A percentile compares a stretch with the other conserved stretches of the same genome.
Conservation (phyloP, 106 monocot species). For the Acorus gramineus region DNA sequence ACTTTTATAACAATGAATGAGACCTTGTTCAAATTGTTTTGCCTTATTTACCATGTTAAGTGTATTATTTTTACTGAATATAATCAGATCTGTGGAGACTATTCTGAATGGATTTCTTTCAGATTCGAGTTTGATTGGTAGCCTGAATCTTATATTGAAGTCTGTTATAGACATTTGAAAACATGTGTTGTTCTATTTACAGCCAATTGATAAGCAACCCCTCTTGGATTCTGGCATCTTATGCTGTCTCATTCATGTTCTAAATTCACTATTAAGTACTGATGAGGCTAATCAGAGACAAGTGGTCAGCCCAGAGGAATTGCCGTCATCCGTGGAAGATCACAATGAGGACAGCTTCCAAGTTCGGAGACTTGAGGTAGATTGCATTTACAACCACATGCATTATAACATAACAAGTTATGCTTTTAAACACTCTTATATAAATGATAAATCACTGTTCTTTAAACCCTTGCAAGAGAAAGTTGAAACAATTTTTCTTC, state of each 20-base stretch:
- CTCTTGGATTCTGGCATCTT: constrained; percentile 97
- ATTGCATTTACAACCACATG: background rate
- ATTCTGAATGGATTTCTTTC: background rate
- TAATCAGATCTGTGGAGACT: too few relatives aligned
- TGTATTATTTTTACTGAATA: too few relatives aligned
- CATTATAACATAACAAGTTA: too few relatives aligned
- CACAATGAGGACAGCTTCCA: constrained; percentile 23
- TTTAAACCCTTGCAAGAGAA: too few relatives aligned
- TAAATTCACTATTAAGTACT: constrained; percentile 63
- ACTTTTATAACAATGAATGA: too few relatives aligned
- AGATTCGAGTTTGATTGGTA: background rate
- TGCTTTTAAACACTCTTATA: too few relatives aligned
- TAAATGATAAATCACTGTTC: too few relatives aligned
- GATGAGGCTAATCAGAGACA: constrained; percentile 36
- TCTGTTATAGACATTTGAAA: background rate
- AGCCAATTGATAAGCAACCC: constrained; percentile 87
- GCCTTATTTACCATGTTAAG: too few relatives aligned
- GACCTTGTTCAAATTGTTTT: too few relatives aligned
- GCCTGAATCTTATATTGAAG: background rate
- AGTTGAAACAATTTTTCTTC: too few relatives aligned
- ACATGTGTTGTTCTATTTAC: constrained; percentile 18
- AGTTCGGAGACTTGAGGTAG: constrained; percentile 79
- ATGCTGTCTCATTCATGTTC: constrained; percentile 83
- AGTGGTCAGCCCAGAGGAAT: constrained; percentile 19
- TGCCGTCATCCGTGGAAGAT: constrained; percentile 19